Conservation (phyloP, 1,284 basidiomycete genomes). For the Fomes fomentarius region DNA sequence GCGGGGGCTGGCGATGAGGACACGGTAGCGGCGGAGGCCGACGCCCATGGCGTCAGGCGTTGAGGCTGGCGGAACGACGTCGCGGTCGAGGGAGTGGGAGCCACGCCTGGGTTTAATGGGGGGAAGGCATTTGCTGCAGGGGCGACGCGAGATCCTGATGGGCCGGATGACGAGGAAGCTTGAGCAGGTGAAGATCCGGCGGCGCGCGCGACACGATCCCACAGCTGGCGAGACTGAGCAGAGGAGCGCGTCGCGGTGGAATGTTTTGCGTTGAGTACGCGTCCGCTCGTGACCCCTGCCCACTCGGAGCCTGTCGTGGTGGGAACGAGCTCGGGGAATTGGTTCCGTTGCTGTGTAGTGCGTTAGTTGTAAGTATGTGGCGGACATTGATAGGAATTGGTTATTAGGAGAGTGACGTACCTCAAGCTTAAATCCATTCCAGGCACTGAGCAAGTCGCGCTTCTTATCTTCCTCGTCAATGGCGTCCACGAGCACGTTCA, state of each 20-base stretch:
- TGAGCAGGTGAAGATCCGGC: constrained; percentile 54
- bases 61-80: constrained; percentile 47
- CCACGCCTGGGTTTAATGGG: constrained; percentile 33
- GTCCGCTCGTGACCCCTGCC: constrained; percentile 78
- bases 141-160: constrained; percentile 22
- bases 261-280: constrained; percentile 84
- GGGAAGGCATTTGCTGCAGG: constrained; percentile 49
- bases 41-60: constrained; percentile 63
- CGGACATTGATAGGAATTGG: no score
- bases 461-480: constrained; percentile 90
- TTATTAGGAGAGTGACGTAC: constrained; percentile 54
- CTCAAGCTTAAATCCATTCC: constrained; percentile 87
- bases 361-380: no score
- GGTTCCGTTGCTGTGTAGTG: constrained; percentile 83
- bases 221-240: constrained; percentile 67
- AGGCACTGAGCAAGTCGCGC: constrained; percentile 69
- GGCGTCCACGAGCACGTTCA: constrained; percentile 80
- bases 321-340: constrained; percentile 81
- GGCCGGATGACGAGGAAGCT: constrained; percentile 39
- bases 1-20: constrained; percentile 10
- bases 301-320: constrained; percentile 65
- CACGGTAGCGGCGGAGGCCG: constrained; percentile 27
- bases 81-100: constrained; percentile 33
- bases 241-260: constrained; percentile 63
- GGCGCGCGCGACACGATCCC: constrained; percentile 87